A percentile compares a stretch with the other conserved stretches of the same genome.
Conservation (phyloP, 2,329 filamentous ascomycete species). For the Botryosphaeria dothidea region DNA sequence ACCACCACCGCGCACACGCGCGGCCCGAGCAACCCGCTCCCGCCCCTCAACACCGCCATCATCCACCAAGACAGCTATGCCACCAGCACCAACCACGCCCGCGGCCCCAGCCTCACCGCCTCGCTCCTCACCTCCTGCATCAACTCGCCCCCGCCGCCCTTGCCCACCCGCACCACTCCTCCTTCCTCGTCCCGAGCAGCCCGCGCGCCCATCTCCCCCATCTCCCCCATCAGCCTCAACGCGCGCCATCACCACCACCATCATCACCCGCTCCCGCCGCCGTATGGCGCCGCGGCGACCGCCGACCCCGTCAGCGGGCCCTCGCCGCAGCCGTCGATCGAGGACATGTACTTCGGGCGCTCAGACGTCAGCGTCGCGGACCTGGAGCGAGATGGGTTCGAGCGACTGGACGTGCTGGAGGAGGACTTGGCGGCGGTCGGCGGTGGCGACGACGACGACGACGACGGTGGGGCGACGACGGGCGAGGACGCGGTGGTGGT, state of each 20-base stretch:
- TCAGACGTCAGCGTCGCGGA: not conserved
- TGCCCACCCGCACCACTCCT: too few relatives aligned
- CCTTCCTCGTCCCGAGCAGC: too few relatives aligned
- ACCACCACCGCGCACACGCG: not conserved
- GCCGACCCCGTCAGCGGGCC: conserved; percentile 32
- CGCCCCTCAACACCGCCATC: conserved; percentile 37
- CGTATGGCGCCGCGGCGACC: conserved; percentile 24
- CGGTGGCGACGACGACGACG: not conserved
- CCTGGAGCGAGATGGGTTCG: conserved; percentile 32
- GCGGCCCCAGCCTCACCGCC: not conserved
- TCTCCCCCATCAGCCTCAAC: not conserved
- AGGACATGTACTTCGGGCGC: conserved; percentile 9
- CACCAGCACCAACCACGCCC: not conserved
- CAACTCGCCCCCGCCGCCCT: not conserved
- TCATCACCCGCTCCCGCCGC: too few relatives aligned
- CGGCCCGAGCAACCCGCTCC: conserved; percentile 26
- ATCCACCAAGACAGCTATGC: conserved; percentile 22
- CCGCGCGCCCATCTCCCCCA: not conserved
- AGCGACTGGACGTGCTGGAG: conserved; percentile 25
- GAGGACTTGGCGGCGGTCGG: not conserved
- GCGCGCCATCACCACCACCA: too few relatives aligned
- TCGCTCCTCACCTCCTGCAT: not conserved
- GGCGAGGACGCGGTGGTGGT: too few relatives aligned
- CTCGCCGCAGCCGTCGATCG: not conserved
- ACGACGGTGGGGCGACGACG: conserved; percentile 22